Base-by-base conservation (phyloP, 495 filamentous ascomycete species). In the Lophiostoma macrostomum region DNA sequence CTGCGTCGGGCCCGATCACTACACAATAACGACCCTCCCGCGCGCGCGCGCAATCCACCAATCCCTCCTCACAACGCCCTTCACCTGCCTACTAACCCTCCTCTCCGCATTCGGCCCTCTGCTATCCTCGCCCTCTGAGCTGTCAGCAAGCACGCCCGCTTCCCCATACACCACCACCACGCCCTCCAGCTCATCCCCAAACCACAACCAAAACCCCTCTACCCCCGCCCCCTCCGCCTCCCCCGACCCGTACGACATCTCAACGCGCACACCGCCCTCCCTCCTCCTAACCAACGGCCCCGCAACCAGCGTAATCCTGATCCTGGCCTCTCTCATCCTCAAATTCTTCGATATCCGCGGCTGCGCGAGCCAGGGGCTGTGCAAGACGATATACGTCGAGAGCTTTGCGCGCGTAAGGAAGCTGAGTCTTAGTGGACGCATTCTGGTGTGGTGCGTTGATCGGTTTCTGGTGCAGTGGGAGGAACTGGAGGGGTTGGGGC, bases 271-370 rank as follows among this genome's bases (percentile, higher is more conserved):
- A 41, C 28, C 12, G 50, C 87, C 87, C 0, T 84, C 89, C 67
- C 64, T 95, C 12, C 82, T 98, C 41, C 64, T 96, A 14, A 86
- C 82, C 30, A 96, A 98, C 68, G 93, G 93, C 0, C 93, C 93
- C 1, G 93, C 85, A 1, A 94, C 87, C 1, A 87, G 81, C 12
- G 85, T 95, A 29, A 81, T 96, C 34, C 75, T 96, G 41, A 73
- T 91, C 5, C 57, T 87, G 0, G 86, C 85, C 0, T 80, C 82
- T 1, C 76, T 83, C 22, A 16, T 86, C 1, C 68, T 95, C 41
- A 86, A 87, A 52, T 77, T 89, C 51, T 73, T 80, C 40, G 65
- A 67, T 23, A 20, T 81, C 0, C 53, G 65, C 12, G 74, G 74
- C 3, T 60, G 58, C 3, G 50, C 68, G 44, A 43, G 53, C 24